Base-by-base conservation (phyloP, 2,329 filamentous ascomycete genomes). In the Aspergillus ustus region DNA sequence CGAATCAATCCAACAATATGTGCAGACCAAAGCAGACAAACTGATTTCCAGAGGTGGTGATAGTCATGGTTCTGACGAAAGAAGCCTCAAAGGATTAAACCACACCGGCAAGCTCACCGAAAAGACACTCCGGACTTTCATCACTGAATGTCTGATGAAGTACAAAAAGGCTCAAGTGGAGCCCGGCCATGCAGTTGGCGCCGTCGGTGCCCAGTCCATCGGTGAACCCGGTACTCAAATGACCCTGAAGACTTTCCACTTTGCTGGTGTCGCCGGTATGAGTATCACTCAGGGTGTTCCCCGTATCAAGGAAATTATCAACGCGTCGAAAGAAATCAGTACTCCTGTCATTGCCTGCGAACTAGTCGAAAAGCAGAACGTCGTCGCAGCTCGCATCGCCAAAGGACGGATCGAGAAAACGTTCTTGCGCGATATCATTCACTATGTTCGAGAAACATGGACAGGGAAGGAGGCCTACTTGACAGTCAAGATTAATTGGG, bases 221-320 rank as follows among this genome's bases (percentile, higher is more conserved):
- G 95, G 95, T 82, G 95, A 99, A 79, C 95, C 95, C 45, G 96
- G 95, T 22, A 99, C 95, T 1, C 95, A 99, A 83, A 99, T 99
- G 95, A 99, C 95, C 1, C 82, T 99, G 63, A 99, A 99, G 82
- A 99, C 95, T 25, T 99, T 99, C 90, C 95, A 99, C 84, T 99
- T 99, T 82, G 95, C 95, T 74, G 95, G 95, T 91, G 95, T 99
- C 66, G 95, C 95, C 48, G 94, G 94, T 76, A 98, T 99, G 95
- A 97, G 92, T 85, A 97, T 99, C 74, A 99, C 95, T 0, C 92
- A 97, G 74, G 95, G 95, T 91, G 95, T 99, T 7, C 95, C 95
- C 1, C 94, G 95, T 89, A 99, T 99, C 82, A 99, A 99, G 81
- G 95, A 99, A 83, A 99, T 99, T 69, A 99, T 99, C 87, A 99